Evolutionary conservation across 441 rosid species (phyloP).

Genomic region (Dalechampia spathulata): DNA sequence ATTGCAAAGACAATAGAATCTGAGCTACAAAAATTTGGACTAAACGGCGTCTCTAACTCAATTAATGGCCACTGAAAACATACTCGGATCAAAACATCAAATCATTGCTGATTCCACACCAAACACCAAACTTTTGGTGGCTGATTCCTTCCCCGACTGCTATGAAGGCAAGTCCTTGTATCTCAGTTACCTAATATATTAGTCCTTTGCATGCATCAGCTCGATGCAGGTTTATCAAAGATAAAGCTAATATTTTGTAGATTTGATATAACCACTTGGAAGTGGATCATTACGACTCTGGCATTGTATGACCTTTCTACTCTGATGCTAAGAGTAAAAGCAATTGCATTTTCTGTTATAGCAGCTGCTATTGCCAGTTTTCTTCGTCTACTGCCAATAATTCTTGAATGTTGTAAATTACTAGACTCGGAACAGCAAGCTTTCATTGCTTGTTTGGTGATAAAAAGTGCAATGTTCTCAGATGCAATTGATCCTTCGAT

Average conservation of each 20-base stretch:
- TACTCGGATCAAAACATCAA: conserved; percentile 8
- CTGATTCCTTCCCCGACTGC: conserved; percentile 6
- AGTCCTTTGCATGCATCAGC: conserved; percentile 34
- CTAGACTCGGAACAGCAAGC: too few relatives aligned
- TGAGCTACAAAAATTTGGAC: conserved; percentile 56
- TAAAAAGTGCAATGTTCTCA: too few relatives aligned
- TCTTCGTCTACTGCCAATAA: too few relatives aligned
- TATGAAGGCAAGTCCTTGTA: conserved; percentile 5
- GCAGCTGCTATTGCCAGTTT: neutral
- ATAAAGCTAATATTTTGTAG: conserved; percentile 14
- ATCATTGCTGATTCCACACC: conserved; percentile 4
- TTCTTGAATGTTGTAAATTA: too few relatives aligned
- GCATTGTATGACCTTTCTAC: neutral
- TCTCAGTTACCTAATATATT: neutral
- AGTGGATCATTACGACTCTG: conserved; percentile 8
- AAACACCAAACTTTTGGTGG: conserved; percentile 14
- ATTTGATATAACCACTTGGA: conserved; percentile 17
- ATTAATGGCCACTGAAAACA: conserved; percentile 24
- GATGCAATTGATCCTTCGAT: too few relatives aligned
- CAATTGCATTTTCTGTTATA: neutral
- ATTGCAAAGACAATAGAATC: conserved; percentile 60
- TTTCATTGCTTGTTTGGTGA: neutral
- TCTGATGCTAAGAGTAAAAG: neutral
- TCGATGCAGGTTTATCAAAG: conserved; percentile 29
- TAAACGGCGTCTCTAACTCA: conserved; percentile 31